Evolutionary conservation across 192 early-diverging fungal species (phyloP), one percentile per base, ranked within the genome.

Genomic region (Linnemannia hyalina): DNA sequence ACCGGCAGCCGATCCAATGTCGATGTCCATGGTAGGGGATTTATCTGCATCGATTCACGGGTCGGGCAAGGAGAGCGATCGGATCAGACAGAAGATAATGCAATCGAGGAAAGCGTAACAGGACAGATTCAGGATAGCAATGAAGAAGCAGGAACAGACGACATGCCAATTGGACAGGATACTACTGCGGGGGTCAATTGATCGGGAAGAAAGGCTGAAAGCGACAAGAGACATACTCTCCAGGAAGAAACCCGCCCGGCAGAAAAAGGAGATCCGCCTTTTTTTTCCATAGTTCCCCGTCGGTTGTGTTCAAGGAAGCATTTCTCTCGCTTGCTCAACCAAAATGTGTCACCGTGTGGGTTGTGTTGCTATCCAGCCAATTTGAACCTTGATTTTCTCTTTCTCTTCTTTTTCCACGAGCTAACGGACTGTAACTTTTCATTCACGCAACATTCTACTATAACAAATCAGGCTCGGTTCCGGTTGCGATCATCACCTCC

Each of bases 401-500:
- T 71, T 44, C n/a, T 16, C 55, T 55, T 35, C 11, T 75, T 40
- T 40, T 52, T 55, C 74, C 54, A 65, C 60, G 60, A 26, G 60
- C 29, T 65, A 65, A 65, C 60, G 26, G 60, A 65, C 38, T 40
- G 36, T 20, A 35, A 49, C n/a, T 18, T 18, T 74, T 74, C 41
- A 70, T 36, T 75, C 18, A 69, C 44, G 6, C 70, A 40, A 20
- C 23, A 35, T 73, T 52, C 41, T 63, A 38, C 52, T 74, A 71
- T 52, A 86, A 77, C 78, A 80, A 85, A 85, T 85, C 83, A 86
- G 84, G 47, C 76, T 86, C 84, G 79, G 76, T 86, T 86, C 84
- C 84, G 84, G 84, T 86, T 32, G 84, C 84, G 38, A 77, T 86
- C 71, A 72, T 81, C 63, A 60, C 81, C 63, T 86, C 80, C 0